Evolutionary conservation across 148 eudicot species (phyloP).

Genomic region (Hydrangea macrophylla): DNA sequence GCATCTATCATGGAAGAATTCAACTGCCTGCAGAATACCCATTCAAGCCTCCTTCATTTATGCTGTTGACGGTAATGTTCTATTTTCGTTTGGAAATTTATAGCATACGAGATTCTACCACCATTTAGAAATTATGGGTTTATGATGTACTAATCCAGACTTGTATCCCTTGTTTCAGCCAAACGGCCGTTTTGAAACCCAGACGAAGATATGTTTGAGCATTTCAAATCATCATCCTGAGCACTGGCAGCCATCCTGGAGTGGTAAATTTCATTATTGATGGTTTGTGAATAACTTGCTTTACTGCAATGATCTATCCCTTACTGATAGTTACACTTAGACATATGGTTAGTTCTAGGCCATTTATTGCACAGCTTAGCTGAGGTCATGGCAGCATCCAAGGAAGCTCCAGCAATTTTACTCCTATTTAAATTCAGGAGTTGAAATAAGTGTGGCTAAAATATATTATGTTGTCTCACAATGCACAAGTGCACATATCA

Average conservation of each 20-base stretch:
- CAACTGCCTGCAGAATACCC: constrained; percentile 95
- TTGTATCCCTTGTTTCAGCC: constrained; percentile 51
- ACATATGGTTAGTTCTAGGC: not conserved
- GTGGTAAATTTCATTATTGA: constrained; percentile 48
- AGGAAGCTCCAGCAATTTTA: not conserved
- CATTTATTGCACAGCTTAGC: constrained; percentile 3
- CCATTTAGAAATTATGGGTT: not conserved
- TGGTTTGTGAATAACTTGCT: not conserved
- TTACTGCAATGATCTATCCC: not conserved
- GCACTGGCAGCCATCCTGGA: constrained; percentile 99
- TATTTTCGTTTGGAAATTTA: not conserved
- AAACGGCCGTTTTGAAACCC: constrained; percentile 98
- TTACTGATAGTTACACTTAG: not conserved
- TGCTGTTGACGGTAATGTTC: constrained; percentile 81
- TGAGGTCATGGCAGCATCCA: not conserved
- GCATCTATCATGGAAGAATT: constrained; percentile 94
- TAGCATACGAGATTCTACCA: not conserved
- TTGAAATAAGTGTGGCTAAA: not conserved
- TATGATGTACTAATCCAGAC: not conserved
- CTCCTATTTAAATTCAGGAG: not conserved
- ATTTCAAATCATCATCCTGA: constrained; percentile 99
- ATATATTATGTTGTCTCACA: not conserved
- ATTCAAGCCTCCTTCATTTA: constrained; percentile 92
- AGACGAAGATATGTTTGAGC: constrained; percentile 95
- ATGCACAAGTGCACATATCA: no score